These are phyloP conservation scores for Angophora floribunda DNA, from an alignment of 345 rosid species.

Conservation along the genomic window DNA sequence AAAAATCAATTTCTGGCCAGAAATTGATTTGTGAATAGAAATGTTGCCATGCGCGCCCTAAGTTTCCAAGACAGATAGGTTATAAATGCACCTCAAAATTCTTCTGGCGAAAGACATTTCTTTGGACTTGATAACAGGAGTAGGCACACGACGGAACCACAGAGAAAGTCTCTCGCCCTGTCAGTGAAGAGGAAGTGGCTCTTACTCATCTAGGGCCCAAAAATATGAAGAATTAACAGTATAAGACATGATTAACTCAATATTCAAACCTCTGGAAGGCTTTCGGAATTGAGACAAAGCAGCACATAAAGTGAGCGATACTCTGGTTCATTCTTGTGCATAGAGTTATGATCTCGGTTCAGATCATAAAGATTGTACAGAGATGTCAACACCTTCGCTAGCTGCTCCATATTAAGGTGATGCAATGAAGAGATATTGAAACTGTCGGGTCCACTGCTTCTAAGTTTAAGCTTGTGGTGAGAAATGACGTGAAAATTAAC, in stretches of 20 bases:
- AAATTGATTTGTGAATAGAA: no score
- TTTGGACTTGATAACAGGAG: slow-evolving; percentile 43
- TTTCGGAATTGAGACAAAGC: slow-evolving; percentile 62
- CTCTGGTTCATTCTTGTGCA: slow-evolving; percentile 53
- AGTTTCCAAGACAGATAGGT: neutral
- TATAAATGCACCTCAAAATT: slow-evolving; percentile 38
- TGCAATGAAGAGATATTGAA: slow-evolving; percentile 44
- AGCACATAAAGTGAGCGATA: slow-evolving; percentile 74
- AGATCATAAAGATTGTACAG: slow-evolving; percentile 68
- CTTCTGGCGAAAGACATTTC: slow-evolving; percentile 70
- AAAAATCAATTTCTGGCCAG: no score
- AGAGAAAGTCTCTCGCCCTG: slow-evolving; percentile 90
- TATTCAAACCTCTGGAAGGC: slow-evolving; percentile 43
- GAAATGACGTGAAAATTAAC: slow-evolving; percentile 78
- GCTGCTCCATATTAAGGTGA: slow-evolving; percentile 90
- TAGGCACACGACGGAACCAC: slow-evolving; percentile 68
- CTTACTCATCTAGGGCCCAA: neutral
- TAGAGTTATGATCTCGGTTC: slow-evolving; percentile 28
- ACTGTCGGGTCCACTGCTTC: slow-evolving; percentile 20
- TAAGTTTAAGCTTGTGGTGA: slow-evolving; percentile 51
- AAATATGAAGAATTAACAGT: neutral
- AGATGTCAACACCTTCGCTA: slow-evolving; percentile 59
- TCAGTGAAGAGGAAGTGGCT: slow-evolving; percentile 4
- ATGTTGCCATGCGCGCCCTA: no score
- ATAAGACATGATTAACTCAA: neutral